Evolutionary conservation across 1,284 basidiomycete species (phyloP).

Genomic region (Flammula alnicola): DNA sequence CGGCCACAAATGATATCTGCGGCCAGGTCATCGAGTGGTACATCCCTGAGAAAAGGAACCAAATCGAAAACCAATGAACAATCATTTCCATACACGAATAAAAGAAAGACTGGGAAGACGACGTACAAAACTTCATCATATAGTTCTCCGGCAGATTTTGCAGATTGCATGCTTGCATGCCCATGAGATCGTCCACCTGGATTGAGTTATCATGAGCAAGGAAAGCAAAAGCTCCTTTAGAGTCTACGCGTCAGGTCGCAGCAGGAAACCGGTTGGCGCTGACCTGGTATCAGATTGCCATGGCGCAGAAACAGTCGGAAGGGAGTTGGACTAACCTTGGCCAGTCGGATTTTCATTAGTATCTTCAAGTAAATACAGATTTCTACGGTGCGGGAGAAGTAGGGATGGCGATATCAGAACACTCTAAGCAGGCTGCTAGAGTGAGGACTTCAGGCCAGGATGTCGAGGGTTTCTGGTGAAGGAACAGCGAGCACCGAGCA

Average conservation of each 20-base stretch:
- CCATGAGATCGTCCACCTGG: conserved; percentile 72
- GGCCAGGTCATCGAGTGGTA: conserved; percentile 94
- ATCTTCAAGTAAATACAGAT: too few species aligned
- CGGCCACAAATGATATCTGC: conserved; percentile 91
- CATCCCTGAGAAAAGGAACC: conserved; percentile 60
- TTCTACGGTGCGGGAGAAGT: too few species aligned
- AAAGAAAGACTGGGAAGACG: background rate
- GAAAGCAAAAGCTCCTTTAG: conserved; percentile 12
- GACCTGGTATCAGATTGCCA: conserved; percentile 26
- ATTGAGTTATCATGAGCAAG: conserved; percentile 6
- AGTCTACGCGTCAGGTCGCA: background rate
- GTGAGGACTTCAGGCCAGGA: too few species aligned
- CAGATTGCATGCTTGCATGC: conserved; percentile 83
- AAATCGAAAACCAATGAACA: background rate
- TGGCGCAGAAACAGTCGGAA: conserved; percentile 8
- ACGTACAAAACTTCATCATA: conserved; percentile 84
- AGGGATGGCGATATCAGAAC: too few species aligned
- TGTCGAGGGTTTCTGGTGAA: too few species aligned
- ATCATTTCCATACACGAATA: background rate
- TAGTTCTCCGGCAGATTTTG: conserved; percentile 91
- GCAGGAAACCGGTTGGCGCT: conserved; percentile 13
- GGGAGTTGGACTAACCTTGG: conserved; percentile 30
- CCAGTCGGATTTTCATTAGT: conserved; percentile 39
- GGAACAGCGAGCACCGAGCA: too few species aligned
- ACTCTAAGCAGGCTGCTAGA: too few species aligned